Evolutionary conservation across 148 eudicot genomes (phyloP), one percentile per base, ranked within the genome.

Genomic region (Vaccinium macrocarpon): DNA sequence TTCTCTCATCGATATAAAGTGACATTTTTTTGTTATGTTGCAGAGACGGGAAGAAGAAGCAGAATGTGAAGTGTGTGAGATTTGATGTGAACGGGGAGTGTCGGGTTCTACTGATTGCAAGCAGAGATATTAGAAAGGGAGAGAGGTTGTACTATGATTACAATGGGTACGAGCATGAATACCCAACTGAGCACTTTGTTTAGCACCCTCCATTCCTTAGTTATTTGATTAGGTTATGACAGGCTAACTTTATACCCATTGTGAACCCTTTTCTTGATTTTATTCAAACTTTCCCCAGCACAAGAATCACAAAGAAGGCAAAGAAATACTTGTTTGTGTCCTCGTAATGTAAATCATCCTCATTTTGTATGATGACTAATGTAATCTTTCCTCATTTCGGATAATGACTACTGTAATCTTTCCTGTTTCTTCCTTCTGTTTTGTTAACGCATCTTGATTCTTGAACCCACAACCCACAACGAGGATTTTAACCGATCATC

Each of bases 21-120:
- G 0, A 1, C 70, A 79, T 42, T 80, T 76, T 80, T 80, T 59
- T n/a, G 13, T 38, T 10, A 38, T 35, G 25, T 75, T 91, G 88
- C 94, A 97, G 99, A 86, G 97, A 93, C 12, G 99, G 99, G 81
- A 95, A 88, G 87, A 95, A 91, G 96, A 97, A 95, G 86, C 99
- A 92, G 89, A 97, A 97, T 72, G 64, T 97, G 52, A 97, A 97
- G 89, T 97, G 98, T 89, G 96, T 97, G 79, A 92, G 99, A 87
- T 97, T 85, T 61, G 89, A 95, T 85, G 94, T 97, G 19, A 85
- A 91, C 74, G 98, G 98, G 0, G 97, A 97, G 88, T 88, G 94
- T 74, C 86, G 98, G 75, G 97, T 93, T 79, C 78, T 97, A 81
- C 90, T 95, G 80, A 82, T 97, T 71, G 99, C 99, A 82, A 95